These are phyloP conservation scores for Lupinus albus DNA, from an alignment of 306 rosid species.

Conservation along the genomic window DNA sequence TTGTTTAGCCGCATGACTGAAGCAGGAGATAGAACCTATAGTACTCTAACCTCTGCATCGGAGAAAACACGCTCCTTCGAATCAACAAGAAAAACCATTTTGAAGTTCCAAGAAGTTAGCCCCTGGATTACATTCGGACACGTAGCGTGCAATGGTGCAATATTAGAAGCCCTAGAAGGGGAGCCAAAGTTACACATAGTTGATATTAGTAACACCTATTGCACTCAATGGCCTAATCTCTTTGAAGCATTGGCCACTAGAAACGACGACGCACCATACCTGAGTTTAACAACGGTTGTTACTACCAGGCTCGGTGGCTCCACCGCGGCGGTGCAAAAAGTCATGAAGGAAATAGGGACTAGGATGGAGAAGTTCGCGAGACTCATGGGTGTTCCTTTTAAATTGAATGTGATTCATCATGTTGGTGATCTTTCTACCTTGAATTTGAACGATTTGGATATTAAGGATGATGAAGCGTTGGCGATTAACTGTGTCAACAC, in stretches of 20 bases:
- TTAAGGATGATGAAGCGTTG: conserved; percentile 72
- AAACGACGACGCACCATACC: conserved; percentile 77
- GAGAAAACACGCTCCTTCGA: conserved; percentile 83
- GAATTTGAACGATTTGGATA: conserved; percentile 50
- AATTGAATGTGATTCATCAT: conserved; percentile 72
- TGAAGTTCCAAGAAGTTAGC: conserved; percentile 86
- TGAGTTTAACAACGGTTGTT: conserved; percentile 68
- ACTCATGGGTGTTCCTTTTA: conserved; percentile 94
- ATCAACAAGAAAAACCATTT: conserved; percentile 67
- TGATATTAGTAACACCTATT: conserved; percentile 84
- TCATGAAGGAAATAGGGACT: conserved; percentile 80
- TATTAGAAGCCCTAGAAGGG: conserved; percentile 84
- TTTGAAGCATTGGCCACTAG: conserved; percentile 86
- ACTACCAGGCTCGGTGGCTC: conserved; percentile 43
- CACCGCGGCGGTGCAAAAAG: conserved; percentile 45
- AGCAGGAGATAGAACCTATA: conserved; percentile 72
- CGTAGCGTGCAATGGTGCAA: conserved; percentile 87
- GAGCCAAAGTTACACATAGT: conserved; percentile 75
- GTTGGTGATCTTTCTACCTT: conserved; percentile 68
- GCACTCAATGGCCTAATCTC: conserved; percentile 97
- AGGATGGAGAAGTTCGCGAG: conserved; percentile 92
- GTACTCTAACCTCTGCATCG: conserved; percentile 59
- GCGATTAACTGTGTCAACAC: conserved; percentile 76
- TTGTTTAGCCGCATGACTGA: conserved; percentile 73
- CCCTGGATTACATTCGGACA: conserved; percentile 97